These are phyloP conservation scores for Paramecium tetraurelia DNA, from an alignment of 73 alveolate genomes.

Conservation along the genomic window DNA sequence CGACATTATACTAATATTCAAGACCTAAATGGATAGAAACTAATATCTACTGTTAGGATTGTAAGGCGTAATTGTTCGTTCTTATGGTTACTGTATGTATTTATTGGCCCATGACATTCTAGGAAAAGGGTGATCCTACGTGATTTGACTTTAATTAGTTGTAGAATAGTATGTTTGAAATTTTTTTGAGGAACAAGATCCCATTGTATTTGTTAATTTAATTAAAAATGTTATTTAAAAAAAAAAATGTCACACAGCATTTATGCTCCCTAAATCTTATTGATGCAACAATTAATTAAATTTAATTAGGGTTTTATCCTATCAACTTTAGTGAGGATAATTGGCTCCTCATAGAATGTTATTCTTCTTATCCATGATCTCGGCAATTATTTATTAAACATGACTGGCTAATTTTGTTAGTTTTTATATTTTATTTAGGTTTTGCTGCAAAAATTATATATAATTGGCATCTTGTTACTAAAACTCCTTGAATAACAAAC, in stretches of 20 bases:
- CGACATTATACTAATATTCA: slow-evolving; percentile 4
- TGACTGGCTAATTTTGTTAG: background rate
- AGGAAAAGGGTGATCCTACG: background rate
- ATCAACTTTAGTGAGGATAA: background rate
- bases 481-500: background rate
- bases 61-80: background rate
- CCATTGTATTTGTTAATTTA: background rate
- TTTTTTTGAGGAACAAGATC: background rate
- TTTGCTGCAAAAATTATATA: background rate
- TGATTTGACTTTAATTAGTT: background rate
- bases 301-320: background rate
- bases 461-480: background rate
- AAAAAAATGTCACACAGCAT: background rate
- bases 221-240: background rate
- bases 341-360: background rate
- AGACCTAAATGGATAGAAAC: background rate
- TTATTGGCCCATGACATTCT: background rate
- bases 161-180: background rate
- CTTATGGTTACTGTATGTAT: background rate
- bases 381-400: background rate
- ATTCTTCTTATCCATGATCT: background rate
- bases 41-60: background rate
- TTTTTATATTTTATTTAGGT: background rate
- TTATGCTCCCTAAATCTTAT: background rate
- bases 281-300: background rate